A percentile compares a stretch with the other conserved stretches of the same genome.
Conservation (phyloP, 176 grass and related monocot species). For the Triticum urartu region DNA sequence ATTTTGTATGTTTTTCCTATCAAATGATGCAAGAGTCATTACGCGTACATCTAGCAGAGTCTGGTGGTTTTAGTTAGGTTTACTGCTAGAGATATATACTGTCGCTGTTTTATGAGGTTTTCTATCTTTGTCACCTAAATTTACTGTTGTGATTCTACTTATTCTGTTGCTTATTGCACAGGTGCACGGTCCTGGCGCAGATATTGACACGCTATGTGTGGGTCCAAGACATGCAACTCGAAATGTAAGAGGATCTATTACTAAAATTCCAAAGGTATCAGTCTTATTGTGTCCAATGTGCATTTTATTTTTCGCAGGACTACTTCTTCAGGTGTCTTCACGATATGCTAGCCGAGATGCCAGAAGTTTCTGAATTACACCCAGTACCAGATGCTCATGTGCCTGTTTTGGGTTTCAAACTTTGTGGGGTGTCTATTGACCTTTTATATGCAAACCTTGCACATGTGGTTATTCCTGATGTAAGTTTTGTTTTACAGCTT, state of each 20-base stretch:
- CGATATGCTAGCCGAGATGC: slow-evolving; percentile 82
- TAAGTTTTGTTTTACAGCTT: slow-evolving; percentile 42
- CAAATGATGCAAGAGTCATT: not conserved
- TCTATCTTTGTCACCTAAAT: not conserved
- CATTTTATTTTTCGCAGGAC: slow-evolving; percentile 46
- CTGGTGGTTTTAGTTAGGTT: not conserved
- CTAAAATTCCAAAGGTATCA: not conserved
- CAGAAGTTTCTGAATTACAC: slow-evolving; percentile 78
- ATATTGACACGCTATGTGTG: slow-evolving; percentile 88
- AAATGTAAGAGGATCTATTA: slow-evolving; percentile 55
- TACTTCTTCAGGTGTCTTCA: slow-evolving; percentile 81
- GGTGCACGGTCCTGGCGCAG: slow-evolving; percentile 90
- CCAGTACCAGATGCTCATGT: slow-evolving; percentile 97
- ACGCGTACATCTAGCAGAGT: not conserved
- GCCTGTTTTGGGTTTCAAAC: slow-evolving; percentile 75
- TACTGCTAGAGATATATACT: not conserved
- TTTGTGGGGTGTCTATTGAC: slow-evolving; percentile 81
- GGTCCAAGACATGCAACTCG: slow-evolving; percentile 76
- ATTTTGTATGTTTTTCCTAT: not conserved
- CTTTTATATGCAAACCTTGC: slow-evolving; percentile 85
- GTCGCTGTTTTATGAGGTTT: not conserved
- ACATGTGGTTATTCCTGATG: slow-evolving; percentile 78
- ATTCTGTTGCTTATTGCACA: slow-evolving; percentile 27
- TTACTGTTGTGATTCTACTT: not conserved
- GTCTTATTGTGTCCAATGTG: slow-evolving; percentile 6